Base-by-base conservation (phyloP, 148 eudicot genomes). In the Fallopia convolvulus region DNA sequence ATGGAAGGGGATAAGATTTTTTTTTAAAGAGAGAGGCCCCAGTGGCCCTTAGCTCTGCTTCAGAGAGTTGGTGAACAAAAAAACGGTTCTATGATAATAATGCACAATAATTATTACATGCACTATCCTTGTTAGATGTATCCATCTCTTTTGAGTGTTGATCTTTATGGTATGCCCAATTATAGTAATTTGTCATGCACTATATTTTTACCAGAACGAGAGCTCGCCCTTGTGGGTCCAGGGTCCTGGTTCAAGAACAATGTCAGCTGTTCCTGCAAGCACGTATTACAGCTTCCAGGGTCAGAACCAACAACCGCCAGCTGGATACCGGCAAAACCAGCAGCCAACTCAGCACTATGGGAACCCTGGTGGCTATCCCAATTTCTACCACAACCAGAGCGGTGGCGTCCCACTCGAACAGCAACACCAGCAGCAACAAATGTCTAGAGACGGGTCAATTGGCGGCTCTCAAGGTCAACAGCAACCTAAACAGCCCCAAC, bases 271-370 rank as follows among this genome's bases (percentile, higher is more conserved):
- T 68, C 96, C 93, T 58, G 88, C 93, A 6, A 88, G 81, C 85
- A 85, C 92, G 68, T 94, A 94, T 86, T 90, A 92, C 88, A 85
- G 83, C 79, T 87, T 85, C 70, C 96, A 89, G 85, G 92, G 92
- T 55, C 98, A 88, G 76, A 83, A 52, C 81, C 92, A 88, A 81
- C 87, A 88, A 36, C 44, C 65, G 7, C 30, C 72, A 0, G 83
- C 87, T 44, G 98, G 91, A 63, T 90, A 81, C 73, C 78, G 92
- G 76, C 98, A 94, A 82, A 86, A 71, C 61, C 95, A 89, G 83
- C 98, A 89, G 80, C 87, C 83, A 3, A 83, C 83, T n/a, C 93
- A 89, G 83, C 91, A 84, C 76, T 90, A 92, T 26, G 95, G 90
- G 17, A 76, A 63, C 36, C 92, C 80, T 1, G 75, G 80, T 0